Conservation (phyloP, 352 stramenopile species). For the Pythium brachiatum region DNA sequence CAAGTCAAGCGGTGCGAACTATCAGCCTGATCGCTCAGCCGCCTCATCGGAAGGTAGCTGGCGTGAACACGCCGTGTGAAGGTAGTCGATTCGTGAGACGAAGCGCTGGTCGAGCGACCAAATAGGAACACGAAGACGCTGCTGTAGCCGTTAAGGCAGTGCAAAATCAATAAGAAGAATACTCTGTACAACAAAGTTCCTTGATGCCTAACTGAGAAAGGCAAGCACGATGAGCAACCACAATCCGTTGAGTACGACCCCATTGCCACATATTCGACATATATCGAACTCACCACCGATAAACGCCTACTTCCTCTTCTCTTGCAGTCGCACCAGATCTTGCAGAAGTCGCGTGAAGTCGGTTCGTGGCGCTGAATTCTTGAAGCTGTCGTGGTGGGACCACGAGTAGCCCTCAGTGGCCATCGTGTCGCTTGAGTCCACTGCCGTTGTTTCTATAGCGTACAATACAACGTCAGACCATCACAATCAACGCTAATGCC, state of each 20-base stretch:
- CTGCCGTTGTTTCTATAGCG: conserved; percentile 23
- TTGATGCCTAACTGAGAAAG: background rate
- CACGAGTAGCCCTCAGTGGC: conserved; percentile 78
- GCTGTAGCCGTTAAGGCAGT: background rate
- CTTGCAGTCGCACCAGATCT: conserved; percentile 59
- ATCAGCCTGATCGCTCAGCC: conserved; percentile 1
- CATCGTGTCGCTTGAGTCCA: conserved; percentile 35
- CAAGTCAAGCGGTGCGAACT: conserved; percentile 10
- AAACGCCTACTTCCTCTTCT: conserved; percentile 9
- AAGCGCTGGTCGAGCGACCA: background rate
- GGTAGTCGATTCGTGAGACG: background rate
- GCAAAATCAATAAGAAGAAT: background rate
- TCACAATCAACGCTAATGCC: background rate
- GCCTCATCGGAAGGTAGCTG: conserved; percentile 5
- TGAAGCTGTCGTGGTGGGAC: conserved; percentile 76
- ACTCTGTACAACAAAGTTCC: background rate
- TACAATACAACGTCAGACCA: background rate
- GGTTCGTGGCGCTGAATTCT: conserved; percentile 38
- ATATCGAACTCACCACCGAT: too few relatives aligned
- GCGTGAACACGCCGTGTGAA: conserved; percentile 23
- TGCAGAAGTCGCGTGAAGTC: conserved; percentile 54
- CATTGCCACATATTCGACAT: too few relatives aligned
- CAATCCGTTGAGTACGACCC: too few relatives aligned
- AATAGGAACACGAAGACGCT: background rate
- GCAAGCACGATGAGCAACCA: background rate